Base-by-base conservation (phyloP, 179 eudicot genomes). In the Silene noctiflora region DNA sequence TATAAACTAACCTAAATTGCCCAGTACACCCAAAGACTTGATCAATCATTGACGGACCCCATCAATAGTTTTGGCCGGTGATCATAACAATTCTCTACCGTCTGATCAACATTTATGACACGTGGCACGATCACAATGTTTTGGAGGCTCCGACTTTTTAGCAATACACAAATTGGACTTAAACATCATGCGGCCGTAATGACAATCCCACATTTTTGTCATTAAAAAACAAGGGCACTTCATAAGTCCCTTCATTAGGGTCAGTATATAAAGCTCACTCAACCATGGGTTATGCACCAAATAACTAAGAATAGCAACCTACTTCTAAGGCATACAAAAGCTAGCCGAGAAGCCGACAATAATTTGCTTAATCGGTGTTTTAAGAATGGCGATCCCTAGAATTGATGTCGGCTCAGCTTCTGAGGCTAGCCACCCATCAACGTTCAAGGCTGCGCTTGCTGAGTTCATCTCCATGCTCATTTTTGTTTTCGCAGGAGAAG, bases 381-480 rank as follows among this genome's bases (percentile, higher is more conserved):
- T 17, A 4, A 83, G 64, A 77, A 89, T 85, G 90, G 88, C 91
- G 29, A 74, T 89, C 72, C 82, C 89, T 1, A 86, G 83, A 81
- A 84, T 91, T 21, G 89, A 85, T 0, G 22, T 91, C 7, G 96
- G 96, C 17, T 78, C 76, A 39, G 78, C 85, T 0, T 84, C 84
- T 0, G 91, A 89, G 68, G 86, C 71, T 5, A 68, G 77, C 77
- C 87, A 77, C 17, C 89, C 87, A 1, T 85, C 82, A 10, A 83
- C 93, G 22, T 79, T 88, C 22, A 89, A 82, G 85, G 93, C 93
- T 1, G 93, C 84, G 46, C 66, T 89, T 12, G 93, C 91, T 12
- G 91, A 89, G 86, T 89, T 89, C 83, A 88, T 89, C 76, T 89
- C 90, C 72, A 82, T 82, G 85, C 87, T 89, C 79, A 89, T 89